Percentiles rank a stretch among this genome's conserved stretches.
These are phyloP conservation scores for Peronospora destructor DNA, from an alignment of 352 stramenopile genomes.

Conservation along the genomic window DNA sequence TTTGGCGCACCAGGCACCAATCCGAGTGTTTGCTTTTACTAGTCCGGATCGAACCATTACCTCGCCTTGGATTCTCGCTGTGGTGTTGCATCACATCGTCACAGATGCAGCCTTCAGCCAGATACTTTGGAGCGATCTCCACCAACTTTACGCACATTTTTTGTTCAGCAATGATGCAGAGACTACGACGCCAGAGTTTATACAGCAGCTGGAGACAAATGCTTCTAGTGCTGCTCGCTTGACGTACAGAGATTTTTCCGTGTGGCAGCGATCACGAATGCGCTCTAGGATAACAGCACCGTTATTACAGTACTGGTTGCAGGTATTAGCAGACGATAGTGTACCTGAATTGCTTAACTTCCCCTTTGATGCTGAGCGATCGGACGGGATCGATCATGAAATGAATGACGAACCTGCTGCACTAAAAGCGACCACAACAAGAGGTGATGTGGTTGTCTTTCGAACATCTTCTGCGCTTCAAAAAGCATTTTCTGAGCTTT, in stretches of 20 bases:
- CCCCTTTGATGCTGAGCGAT: slow-evolving; percentile 25
- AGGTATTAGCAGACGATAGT: slow-evolving; percentile 24
- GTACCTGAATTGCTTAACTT: slow-evolving; percentile 31
- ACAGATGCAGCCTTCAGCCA: slow-evolving; percentile 40
- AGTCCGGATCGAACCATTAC: background rate
- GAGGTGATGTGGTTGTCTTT: slow-evolving; percentile 33
- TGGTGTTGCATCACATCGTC: slow-evolving; percentile 53
- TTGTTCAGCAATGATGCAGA: background rate
- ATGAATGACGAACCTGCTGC: background rate
- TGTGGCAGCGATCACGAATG: slow-evolving; percentile 37
- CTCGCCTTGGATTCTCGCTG: slow-evolving; percentile 27
- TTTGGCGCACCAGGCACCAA: slow-evolving; percentile 25
- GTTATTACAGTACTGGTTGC: slow-evolving; percentile 43
- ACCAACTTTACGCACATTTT: slow-evolving; percentile 21
- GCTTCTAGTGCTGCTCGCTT: slow-evolving; percentile 7
- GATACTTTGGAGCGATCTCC: slow-evolving; percentile 44
- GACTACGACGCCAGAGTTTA: background rate
- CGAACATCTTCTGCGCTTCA: slow-evolving; percentile 21
- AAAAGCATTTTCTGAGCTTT: slow-evolving; percentile 27
- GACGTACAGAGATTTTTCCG: slow-evolving; percentile 44
- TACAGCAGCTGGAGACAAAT: slow-evolving; percentile 7
- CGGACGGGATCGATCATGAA: background rate
- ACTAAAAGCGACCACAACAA: background rate
- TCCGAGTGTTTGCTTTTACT: slow-evolving; percentile 34
- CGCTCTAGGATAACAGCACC: slow-evolving; percentile 28